Base-by-base conservation (phyloP, 768 basidiomycete genomes). In the Mycena floridula region DNA sequence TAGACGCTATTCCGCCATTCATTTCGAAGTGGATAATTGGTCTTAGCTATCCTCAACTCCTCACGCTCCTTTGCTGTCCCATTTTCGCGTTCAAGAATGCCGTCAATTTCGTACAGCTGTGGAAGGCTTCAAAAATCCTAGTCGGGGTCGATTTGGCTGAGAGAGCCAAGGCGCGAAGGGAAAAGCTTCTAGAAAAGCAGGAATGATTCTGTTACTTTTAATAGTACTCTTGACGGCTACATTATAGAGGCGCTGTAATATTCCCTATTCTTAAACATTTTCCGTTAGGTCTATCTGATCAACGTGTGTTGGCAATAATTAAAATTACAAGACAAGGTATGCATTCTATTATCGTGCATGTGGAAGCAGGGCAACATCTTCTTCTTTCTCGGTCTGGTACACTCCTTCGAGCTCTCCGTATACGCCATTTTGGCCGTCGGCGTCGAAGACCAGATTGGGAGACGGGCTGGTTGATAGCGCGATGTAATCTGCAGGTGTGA, bases 51-150 rank as follows among this genome's bases (percentile, higher is more conserved):
- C 82, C 93, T 2, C 80, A 87, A 58, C 49, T 82, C 4, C 60
- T 91, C 51, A 92, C 89, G 0, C 44, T 68, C 28, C 5, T 77
- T 23, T 82, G 78, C 27, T 71, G 72, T 52, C 85, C 82, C 1
- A 66, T 96, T 38, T 95, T 82, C 59, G 52, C 79, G 13, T 58
- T 72, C 50, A 99, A 98, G 72, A 96, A 98, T 60, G 56, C 93
- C 45, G 90, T 99, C 71, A 96, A 97, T 61, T 63, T 88, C 25
- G 93, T 99, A 6, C 96, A 99, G 63, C 79, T 97, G 46, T 97
- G 94, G 94, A 99, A 99, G 62, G 95, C 96, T 22, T 86, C 88
- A 26, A 92, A 92, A 66, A 90, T 92, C 44, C 74, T 96, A 13
- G 93, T 96, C 12, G 92, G 93, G 1, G 88, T 96, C 9, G 93